A percentile compares a stretch with the other conserved stretches of the same genome.
These are phyloP conservation scores for Clavispora phyllophila DNA, from an alignment of 805 yeast species.

Conservation along the genomic window DNA sequence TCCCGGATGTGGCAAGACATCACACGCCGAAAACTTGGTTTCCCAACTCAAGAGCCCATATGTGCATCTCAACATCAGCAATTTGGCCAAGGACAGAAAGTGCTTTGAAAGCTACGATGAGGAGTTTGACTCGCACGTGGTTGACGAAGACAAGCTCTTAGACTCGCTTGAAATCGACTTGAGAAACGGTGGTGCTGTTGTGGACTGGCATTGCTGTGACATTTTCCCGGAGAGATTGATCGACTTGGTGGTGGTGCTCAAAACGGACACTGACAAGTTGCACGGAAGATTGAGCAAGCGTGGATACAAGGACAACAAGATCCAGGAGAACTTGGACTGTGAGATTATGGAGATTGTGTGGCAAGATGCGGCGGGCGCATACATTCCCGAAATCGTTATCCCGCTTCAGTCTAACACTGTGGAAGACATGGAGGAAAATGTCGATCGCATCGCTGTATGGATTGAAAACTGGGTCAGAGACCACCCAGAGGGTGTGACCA, in stretches of 20 bases:
- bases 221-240: slow-evolving; percentile 89
- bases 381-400: slow-evolving; percentile 75
- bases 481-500: slow-evolving; percentile 49
- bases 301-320: slow-evolving; percentile 74
- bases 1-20: slow-evolving; percentile 86
- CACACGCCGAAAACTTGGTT: slow-evolving; percentile 60
- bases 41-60: slow-evolving; percentile 44
- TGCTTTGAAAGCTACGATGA: slow-evolving; percentile 85
- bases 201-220: slow-evolving; percentile 98
- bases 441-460: slow-evolving; percentile 74
- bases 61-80: slow-evolving; percentile 63
- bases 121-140: slow-evolving; percentile 77
- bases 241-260: slow-evolving; percentile 85
- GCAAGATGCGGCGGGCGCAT: slow-evolving; percentile 82
- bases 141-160: slow-evolving; percentile 84
- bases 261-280: slow-evolving; percentile 67
- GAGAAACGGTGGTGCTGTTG: slow-evolving; percentile 78
- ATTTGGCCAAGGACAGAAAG: slow-evolving; percentile 70
- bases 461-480: slow-evolving; percentile 66
- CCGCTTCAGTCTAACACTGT: slow-evolving; percentile 68
- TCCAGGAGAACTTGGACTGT: slow-evolving; percentile 89
- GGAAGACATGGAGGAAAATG: slow-evolving; percentile 79
- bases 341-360: slow-evolving; percentile 93
- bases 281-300: slow-evolving; percentile 74
- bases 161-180: slow-evolving; percentile 77